Evolutionary conservation across 495 filamentous ascomycete genomes (phyloP).

Genomic region (Aspergillus coremiiformis): DNA sequence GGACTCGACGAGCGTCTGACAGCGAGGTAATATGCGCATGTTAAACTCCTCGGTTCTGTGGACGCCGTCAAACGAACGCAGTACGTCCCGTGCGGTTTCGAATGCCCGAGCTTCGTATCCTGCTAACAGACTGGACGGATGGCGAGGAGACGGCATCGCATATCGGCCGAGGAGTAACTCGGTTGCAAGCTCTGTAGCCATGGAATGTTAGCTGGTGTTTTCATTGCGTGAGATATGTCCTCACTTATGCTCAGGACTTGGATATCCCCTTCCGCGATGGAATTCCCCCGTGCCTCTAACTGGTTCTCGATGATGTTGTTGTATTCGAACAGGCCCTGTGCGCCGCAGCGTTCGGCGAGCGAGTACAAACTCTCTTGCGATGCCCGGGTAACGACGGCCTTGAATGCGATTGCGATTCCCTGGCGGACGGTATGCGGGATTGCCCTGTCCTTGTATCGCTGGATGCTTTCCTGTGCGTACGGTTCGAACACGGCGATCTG

Average conservation of each 20-base stretch:
- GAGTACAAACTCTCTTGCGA: neutral
- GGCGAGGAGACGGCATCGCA: conserved; percentile 17
- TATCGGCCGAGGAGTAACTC: conserved; percentile 31
- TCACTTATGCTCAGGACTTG: conserved; percentile 24
- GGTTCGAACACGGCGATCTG: conserved; percentile 24
- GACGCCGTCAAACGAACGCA: conserved; percentile 4
- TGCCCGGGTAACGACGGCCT: conserved; percentile 11
- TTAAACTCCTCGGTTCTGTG: conserved; percentile 26
- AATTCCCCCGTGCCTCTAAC: conserved; percentile 13
- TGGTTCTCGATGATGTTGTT: conserved; percentile 21
- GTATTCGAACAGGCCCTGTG: conserved; percentile 24
- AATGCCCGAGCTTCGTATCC: conserved; percentile 25
- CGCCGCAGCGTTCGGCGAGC: conserved; percentile 23
- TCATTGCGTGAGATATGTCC: too few relatives aligned
- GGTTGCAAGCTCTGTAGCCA: conserved; percentile 25
- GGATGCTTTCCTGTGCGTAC: conserved; percentile 11
- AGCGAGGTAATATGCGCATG: conserved; percentile 20
- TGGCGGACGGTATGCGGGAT: conserved; percentile 7
- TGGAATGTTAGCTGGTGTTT: too few relatives aligned
- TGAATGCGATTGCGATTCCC: conserved; percentile 20
- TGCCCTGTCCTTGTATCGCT: neutral
- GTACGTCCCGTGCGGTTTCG: conserved; percentile 11
- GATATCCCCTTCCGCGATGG: conserved; percentile 29
- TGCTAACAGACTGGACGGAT: conserved; percentile 18
- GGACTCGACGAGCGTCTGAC: conserved; percentile 21